A percentile compares a stretch with the other conserved stretches of the same genome.
Conservation (phyloP, 106 monocot genomes). For the Dendrobium nobile region DNA sequence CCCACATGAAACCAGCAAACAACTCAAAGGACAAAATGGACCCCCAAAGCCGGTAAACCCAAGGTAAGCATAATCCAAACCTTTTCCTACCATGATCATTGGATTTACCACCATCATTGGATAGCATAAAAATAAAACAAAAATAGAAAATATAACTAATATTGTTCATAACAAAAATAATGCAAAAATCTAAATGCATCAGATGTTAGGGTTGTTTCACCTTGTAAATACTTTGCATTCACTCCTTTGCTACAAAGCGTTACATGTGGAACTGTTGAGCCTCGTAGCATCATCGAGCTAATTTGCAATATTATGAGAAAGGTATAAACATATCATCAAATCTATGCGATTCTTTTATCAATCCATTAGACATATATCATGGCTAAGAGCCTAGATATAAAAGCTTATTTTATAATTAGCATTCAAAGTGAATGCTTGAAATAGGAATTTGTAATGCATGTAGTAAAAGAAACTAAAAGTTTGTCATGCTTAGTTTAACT, state of each 20-base stretch:
- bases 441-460: background rate
- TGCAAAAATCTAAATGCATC: too few relatives aligned
- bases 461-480: background rate
- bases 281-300: conserved; percentile 78
- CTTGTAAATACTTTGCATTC: conserved; percentile 91
- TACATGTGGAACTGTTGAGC: conserved; percentile 88
- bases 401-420: background rate
- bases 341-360: background rate
- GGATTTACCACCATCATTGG: too few relatives aligned
- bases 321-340: conserved; percentile 20
- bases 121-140: too few relatives aligned
- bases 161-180: too few relatives aligned
- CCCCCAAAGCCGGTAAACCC: too few relatives aligned
- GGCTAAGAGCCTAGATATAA: background rate
- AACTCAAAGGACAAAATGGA: too few relatives aligned
- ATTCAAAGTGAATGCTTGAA: background rate
- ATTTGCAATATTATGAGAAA: conserved; percentile 67
- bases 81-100: too few relatives aligned
- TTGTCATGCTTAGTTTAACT: too few relatives aligned
- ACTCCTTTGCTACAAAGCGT: conserved; percentile 83
- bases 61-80: too few relatives aligned
- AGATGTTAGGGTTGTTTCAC: conserved; percentile 78
- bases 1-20: too few relatives aligned
- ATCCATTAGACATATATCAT: background rate
- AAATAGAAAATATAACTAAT: too few relatives aligned